Conservation (phyloP, 192 early-diverging fungal genomes). For the Dissophora globulifera region DNA sequence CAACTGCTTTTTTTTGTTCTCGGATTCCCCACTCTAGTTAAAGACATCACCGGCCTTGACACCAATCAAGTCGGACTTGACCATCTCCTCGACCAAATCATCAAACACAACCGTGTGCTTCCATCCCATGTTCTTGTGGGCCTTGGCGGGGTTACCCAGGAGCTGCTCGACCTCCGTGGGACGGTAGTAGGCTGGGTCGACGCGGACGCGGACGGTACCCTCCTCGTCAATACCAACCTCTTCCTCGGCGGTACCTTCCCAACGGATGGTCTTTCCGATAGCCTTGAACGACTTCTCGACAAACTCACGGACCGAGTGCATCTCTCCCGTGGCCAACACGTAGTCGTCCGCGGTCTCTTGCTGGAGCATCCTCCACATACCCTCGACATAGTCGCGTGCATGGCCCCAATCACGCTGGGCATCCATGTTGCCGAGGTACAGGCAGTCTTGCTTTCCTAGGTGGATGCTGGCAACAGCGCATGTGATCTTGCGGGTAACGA, state of each 20-base stretch:
- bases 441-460: slow-evolving; percentile 69
- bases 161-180: slow-evolving; percentile 81
- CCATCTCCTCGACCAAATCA: slow-evolving; percentile 73
- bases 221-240: slow-evolving; percentile 66
- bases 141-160: slow-evolving; percentile 76
- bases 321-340: slow-evolving; percentile 81
- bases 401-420: slow-evolving; percentile 87
- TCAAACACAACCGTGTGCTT: slow-evolving; percentile 75
- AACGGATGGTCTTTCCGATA: slow-evolving; percentile 67
- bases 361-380: slow-evolving; percentile 86
- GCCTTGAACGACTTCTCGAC: slow-evolving; percentile 78
- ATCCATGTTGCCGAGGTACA: slow-evolving; percentile 81
- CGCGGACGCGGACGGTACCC: slow-evolving; percentile 64
- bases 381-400: slow-evolving; percentile 78
- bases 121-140: slow-evolving; percentile 72
- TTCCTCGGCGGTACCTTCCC: slow-evolving; percentile 71
- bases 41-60: slow-evolving; percentile 31
- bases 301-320: slow-evolving; percentile 79
- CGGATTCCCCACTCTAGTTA: slow-evolving; percentile 21
- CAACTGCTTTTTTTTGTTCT: too few species aligned
- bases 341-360: slow-evolving; percentile 76
- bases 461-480: slow-evolving; percentile 79
- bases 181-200: slow-evolving; percentile 79
- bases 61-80: slow-evolving; percentile 66
- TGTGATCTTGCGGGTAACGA: slow-evolving; percentile 83